A percentile compares a stretch with the other conserved stretches of the same genome.
These are phyloP conservation scores for Verbascum thapsus DNA, from an alignment of 257 asterid species.

Conservation along the genomic window DNA sequence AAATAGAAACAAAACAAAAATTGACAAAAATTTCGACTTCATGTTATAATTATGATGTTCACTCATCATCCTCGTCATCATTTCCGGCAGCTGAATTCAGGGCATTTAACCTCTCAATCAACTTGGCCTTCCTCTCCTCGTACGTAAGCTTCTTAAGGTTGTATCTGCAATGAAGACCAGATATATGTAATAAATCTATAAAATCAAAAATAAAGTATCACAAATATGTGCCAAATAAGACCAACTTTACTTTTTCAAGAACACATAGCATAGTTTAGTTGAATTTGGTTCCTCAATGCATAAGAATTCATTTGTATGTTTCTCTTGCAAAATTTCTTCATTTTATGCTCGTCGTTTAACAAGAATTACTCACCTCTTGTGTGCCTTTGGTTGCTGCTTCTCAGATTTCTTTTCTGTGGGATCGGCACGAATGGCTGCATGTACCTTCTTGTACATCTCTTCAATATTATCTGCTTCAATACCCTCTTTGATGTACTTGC, in stretches of 20 bases:
- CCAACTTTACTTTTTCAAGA: no score
- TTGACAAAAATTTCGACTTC: background rate
- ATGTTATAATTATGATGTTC: background rate
- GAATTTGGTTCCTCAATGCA: no score
- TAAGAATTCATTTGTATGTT: no score
- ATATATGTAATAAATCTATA: background rate
- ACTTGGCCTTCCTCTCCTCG: constrained; percentile 45
- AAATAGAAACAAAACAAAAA: constrained; percentile 26
- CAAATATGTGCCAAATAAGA: no score
- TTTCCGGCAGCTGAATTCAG: constrained; percentile 44
- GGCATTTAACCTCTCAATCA: constrained; percentile 53
- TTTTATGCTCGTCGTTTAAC: no score
- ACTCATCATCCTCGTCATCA: constrained; percentile 40
- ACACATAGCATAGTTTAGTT: no score
- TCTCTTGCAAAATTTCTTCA: no score
- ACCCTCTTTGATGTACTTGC: constrained; percentile 45
- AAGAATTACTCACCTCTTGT: constrained; percentile 48
- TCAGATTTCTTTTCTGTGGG: constrained; percentile 53
- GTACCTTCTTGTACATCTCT: constrained; percentile 53
- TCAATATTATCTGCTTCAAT: constrained; percentile 49
- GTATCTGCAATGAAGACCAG: background rate
- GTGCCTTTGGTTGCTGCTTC: constrained; percentile 59
- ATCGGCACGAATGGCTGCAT: constrained; percentile 74
- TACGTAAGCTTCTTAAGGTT: constrained; percentile 27
- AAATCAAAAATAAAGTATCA: no score